phyloP scores from a whole-genome alignment of 805 yeast species.

The Myxozyma nipponensis region DNA sequence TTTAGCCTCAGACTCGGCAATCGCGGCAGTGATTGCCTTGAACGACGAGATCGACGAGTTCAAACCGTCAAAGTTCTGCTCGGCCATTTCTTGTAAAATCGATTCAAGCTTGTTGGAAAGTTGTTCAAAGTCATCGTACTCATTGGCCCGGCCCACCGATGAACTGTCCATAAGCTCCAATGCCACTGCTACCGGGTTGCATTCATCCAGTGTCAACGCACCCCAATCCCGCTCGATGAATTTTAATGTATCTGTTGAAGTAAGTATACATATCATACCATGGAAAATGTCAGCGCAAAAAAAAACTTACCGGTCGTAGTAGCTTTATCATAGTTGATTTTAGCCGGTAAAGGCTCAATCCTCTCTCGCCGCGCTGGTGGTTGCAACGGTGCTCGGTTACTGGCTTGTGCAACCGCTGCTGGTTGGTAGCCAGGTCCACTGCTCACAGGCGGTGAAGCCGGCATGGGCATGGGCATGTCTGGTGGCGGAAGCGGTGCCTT shows the following conservation, averaged over 20 bases:
- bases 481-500: not conserved
- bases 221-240: constrained; percentile 47
- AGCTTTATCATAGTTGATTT: not conserved
- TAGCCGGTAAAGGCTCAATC: not conserved
- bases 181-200: constrained; percentile 84
- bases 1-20: constrained; percentile 62
- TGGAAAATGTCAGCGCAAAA: not conserved
- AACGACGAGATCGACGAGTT: constrained; percentile 83
- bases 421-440: not conserved
- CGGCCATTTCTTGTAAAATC: constrained; percentile 45
- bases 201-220: constrained; percentile 48
- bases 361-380: not conserved
- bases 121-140: constrained; percentile 60
- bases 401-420: not conserved
- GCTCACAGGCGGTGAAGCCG: not conserved
- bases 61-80: constrained; percentile 70
- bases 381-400: too few relatives aligned
- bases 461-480: not conserved
- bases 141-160: constrained; percentile 84
- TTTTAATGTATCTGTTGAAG: constrained; percentile 24
- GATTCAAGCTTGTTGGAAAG: constrained; percentile 54
- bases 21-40: constrained; percentile 59
- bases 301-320: not conserved
- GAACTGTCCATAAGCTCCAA: constrained; percentile 78
- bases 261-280: too few relatives aligned